Base-by-base conservation (phyloP, 2,329 filamentous ascomycete species). In the Fusarium pininemorale region DNA sequence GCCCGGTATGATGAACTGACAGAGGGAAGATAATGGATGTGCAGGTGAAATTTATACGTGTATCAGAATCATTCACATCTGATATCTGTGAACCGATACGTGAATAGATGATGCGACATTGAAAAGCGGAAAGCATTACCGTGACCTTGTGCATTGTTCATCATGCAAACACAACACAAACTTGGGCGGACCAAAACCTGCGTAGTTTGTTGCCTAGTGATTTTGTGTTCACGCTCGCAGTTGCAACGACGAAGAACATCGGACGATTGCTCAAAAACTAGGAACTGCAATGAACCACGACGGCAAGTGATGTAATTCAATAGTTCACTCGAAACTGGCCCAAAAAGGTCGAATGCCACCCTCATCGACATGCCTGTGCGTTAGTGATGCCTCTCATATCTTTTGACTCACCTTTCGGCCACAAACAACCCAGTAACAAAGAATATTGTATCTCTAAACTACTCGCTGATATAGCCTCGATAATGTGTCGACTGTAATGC, bases 51-150 rank as follows among this genome's bases (percentile, higher is more conserved):
- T 26, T n/a, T 13, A 18, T 28, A 18, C 24, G 20, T 39, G 10
- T 28, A 26, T 22, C 24, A 16, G 10, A 16, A 13, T 39, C 7
- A 28, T 28, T 39, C 14, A 54, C 24, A 0, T 1, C 9, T 10
- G 32, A 13, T 9, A 16, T 28, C 13, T 38, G 20, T 0, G 24
- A n/a, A 26, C 4, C 0, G 2, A n/a, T 38, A 16, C 1, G 24
- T 26, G 14, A 54, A 13, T 13, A 13, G 7, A 22, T 39, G 35
- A 16, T 16, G 0, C 6, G 8, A 12, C 0, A 11, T 8, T 24
- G 4, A 11, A 35, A 3, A 7, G 2, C 12, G 15, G 15, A 20
- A 24, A 26, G 2, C 4, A 12, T n/a, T n/a, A n/a, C 6, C 38
- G 10, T 22, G n/a, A 26, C n/a, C 5, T 3, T 38, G 35, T 38